Evolutionary conservation across 805 yeast genomes (phyloP).

Genomic region (Ogataea pini): DNA sequence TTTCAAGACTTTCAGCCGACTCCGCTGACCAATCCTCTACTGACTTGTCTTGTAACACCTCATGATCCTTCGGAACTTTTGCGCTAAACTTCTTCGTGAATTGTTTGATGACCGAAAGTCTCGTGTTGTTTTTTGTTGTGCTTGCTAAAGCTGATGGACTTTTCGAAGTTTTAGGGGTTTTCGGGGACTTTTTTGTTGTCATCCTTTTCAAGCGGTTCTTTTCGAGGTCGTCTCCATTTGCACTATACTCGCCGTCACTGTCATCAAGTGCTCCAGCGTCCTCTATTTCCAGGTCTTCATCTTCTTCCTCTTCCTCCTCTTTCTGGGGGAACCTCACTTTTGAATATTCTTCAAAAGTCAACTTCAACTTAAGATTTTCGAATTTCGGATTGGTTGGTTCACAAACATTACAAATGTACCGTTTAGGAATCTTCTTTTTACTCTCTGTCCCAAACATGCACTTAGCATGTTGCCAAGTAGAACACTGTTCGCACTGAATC

Average conservation of each 20-base stretch:
- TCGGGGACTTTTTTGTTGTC: constrained; percentile 7
- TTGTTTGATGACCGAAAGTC: constrained; percentile 52
- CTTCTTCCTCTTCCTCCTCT: constrained; percentile 17
- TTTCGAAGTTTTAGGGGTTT: constrained; percentile 14
- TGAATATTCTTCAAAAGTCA: constrained; percentile 35
- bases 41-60: constrained; percentile 19
- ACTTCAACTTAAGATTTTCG: constrained; percentile 33
- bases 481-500: constrained; percentile 67
- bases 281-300: constrained; percentile 19
- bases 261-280: constrained; percentile 20
- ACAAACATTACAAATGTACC: constrained; percentile 58
- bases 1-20: constrained; percentile 56
- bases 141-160: not conserved
- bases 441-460: constrained; percentile 55
- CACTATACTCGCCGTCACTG: constrained; percentile 18
- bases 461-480: constrained; percentile 70
- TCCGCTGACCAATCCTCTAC: constrained; percentile 39
- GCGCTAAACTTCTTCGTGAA: constrained; percentile 46
- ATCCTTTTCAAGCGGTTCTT: constrained; percentile 13
- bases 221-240: constrained; percentile 5
- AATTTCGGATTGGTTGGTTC: constrained; percentile 38
- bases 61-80: constrained; percentile 40
- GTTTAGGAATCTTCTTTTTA: constrained; percentile 43
- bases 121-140: constrained; percentile 35
- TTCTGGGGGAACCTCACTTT: constrained; percentile 21